Evolutionary conservation across 1,284 basidiomycete species (phyloP).

Genomic region (Apiotrichum gracile): DNA sequence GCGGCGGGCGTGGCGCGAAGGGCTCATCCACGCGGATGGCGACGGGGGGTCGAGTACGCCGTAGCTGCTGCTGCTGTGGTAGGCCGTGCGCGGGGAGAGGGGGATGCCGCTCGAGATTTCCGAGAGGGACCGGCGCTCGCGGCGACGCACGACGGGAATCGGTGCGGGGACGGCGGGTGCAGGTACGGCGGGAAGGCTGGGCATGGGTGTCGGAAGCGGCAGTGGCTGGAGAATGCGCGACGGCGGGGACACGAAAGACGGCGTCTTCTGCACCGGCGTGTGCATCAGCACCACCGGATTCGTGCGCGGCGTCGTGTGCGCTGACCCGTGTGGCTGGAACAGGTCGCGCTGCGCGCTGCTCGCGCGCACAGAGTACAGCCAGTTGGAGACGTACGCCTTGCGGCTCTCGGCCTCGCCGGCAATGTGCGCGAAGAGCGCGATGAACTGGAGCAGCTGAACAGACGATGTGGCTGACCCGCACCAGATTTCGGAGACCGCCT

Average conservation of each 20-base stretch:
- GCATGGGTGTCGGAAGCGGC: neutral
- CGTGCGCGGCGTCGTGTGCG: neutral
- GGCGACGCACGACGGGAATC: neutral
- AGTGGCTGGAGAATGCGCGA: neutral
- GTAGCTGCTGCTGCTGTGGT: neutral
- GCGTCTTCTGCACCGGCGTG: neutral
- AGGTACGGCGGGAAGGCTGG: neutral
- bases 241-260: too few relatives aligned
- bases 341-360: neutral
- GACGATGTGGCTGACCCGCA: neutral
- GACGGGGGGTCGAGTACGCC: neutral
- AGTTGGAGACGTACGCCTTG: neutral
- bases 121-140: too few relatives aligned
- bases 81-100: too few relatives aligned
- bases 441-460: neutral
- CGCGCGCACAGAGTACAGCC: neutral
- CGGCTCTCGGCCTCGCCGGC: neutral
- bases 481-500: conserved; percentile 1
- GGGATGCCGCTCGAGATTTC: too few relatives aligned
- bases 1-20: neutral
- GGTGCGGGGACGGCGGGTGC: too few relatives aligned
- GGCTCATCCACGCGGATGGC: neutral
- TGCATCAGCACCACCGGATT: neutral
- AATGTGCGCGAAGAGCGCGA: neutral
- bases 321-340: neutral